A percentile compares a stretch with the other conserved stretches of the same genome.
Evolutionary conservation across 257 asterid species (phyloP).

Genomic region (Lycium ferocissimum): DNA sequence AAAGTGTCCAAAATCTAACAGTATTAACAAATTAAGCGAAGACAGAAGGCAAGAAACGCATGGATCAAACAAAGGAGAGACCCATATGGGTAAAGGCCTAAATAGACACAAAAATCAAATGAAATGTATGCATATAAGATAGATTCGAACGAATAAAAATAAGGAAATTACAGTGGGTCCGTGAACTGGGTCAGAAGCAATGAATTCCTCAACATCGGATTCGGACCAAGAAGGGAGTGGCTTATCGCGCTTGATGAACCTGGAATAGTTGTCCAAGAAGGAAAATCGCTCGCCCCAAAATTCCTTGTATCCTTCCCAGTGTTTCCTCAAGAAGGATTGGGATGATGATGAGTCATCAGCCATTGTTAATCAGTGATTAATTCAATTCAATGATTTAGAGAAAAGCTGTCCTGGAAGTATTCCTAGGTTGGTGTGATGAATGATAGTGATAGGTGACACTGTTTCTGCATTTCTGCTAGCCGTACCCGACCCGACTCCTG

Average conservation of each 20-base stretch:
- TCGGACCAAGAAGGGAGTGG: constrained; percentile 85
- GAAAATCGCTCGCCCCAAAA: constrained; percentile 81
- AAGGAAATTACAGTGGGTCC: constrained; percentile 72
- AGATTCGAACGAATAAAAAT: not conserved
- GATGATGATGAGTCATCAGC: constrained; percentile 5
- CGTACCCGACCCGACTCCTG: not conserved
- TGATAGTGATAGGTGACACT: not conserved
- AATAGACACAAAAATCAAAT: not conserved
- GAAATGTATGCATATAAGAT: constrained; percentile 25
- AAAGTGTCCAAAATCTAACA: not conserved
- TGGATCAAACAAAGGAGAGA: not conserved
- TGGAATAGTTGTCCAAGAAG: constrained; percentile 64
- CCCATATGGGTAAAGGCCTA: not conserved
- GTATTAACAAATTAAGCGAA: not conserved
- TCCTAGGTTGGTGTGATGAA: constrained; percentile 20
- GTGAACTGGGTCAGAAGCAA: constrained; percentile 73
- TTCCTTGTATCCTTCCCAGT: constrained; percentile 73
- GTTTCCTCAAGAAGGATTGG: constrained; percentile 41
- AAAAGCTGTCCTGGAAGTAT: not conserved
- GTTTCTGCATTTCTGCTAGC: not conserved
- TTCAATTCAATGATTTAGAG: not conserved
- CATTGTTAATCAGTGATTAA: not conserved
- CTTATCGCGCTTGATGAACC: constrained; percentile 68
- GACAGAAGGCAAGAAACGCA: not conserved
- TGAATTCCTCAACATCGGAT: constrained; percentile 78